Evolutionary conservation across 1,284 basidiomycete genomes (phyloP).

Genomic region (Lentinula novae-zelandiae): DNA sequence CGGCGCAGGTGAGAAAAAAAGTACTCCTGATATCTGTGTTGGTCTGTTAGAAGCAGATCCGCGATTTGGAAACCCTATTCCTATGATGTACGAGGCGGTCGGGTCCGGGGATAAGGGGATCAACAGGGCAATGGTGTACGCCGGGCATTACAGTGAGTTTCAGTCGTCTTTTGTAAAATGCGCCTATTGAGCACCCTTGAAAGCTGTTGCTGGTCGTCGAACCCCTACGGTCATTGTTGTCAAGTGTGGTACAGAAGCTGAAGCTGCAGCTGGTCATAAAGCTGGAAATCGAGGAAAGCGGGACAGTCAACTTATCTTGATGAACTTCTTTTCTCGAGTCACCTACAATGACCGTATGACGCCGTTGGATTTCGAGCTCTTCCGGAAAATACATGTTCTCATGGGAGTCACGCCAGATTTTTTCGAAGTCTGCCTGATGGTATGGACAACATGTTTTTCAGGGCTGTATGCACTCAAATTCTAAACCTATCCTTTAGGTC

Average conservation of each 20-base stretch:
- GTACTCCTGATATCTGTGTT: conserved; percentile 97
- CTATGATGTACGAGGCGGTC: conserved; percentile 93
- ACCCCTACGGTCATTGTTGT: conserved; percentile 96
- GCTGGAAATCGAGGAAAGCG: conserved; percentile 98
- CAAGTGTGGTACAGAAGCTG: conserved; percentile 91
- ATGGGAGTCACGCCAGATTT: conserved; percentile 99
- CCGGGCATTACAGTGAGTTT: conserved; percentile 92
- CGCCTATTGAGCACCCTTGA: conserved; percentile 11
- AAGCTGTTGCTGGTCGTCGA: conserved; percentile 78
- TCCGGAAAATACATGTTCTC: conserved; percentile 92
- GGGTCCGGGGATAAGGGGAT: conserved; percentile 86
- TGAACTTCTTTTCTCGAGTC: conserved; percentile 99
- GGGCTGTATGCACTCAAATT: background rate
- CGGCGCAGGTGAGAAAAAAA: conserved; percentile 90
- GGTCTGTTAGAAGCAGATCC: conserved; percentile 90
- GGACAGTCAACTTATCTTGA: conserved; percentile 97
- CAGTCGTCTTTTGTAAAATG: background rate
- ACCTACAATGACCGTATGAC: conserved; percentile 99
- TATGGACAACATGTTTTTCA: conserved; percentile 33
- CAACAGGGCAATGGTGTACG: conserved; percentile 98
- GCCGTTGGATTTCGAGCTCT: conserved; percentile 96
- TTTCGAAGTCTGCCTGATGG: conserved; percentile 98
- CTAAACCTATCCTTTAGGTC: conserved; percentile 57
- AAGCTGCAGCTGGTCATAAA: conserved; percentile 82
- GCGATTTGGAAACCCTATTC: conserved; percentile 92